A percentile compares a stretch with the other conserved stretches of the same genome.
Conservation (phyloP, 306 rosid genomes). For the Acacia melanoxylon region DNA sequence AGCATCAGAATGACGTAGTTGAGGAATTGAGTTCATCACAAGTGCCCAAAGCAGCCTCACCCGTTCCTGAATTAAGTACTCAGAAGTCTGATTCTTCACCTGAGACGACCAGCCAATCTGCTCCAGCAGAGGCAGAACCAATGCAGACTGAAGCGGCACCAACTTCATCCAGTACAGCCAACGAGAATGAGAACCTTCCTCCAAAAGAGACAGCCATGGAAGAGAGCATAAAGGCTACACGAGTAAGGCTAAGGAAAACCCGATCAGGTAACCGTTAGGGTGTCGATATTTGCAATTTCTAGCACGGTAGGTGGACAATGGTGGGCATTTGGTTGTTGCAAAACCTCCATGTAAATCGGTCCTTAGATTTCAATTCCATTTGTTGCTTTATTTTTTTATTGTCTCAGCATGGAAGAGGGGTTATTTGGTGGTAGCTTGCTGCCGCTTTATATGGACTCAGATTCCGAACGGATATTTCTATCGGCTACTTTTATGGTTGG, state of each 20-base stretch:
- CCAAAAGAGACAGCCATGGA: constrained; percentile 46
- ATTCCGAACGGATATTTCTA: constrained; percentile 21
- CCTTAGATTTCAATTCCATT: constrained; percentile 43
- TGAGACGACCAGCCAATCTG: constrained; percentile 40
- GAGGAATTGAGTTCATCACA: constrained; percentile 57
- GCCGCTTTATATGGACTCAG: constrained; percentile 24
- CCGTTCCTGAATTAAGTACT: constrained; percentile 34
- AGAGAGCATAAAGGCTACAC: constrained; percentile 45
- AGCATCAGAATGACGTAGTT: constrained; percentile 52
- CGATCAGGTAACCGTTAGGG: constrained; percentile 46
- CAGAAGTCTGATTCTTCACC: constrained; percentile 42
- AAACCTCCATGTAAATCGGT: constrained; percentile 63
- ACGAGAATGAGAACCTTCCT: constrained; percentile 51
- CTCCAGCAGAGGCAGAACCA: constrained; percentile 51
- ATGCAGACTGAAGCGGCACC: constrained; percentile 39
- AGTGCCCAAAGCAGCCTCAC: constrained; percentile 42
- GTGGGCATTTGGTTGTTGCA: constrained; percentile 41
- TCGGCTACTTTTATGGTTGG: constrained; percentile 34
- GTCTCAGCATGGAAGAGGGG: constrained; percentile 30
- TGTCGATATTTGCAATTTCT: constrained; percentile 10
- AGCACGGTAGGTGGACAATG: constrained; percentile 37
- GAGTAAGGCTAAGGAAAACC: constrained; percentile 51
- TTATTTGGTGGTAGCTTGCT: constrained; percentile 21
- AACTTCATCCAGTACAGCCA: constrained; percentile 39
- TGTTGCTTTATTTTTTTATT: constrained; percentile 46